A percentile compares a stretch with the other conserved stretches of the same genome.
Conservation (phyloP, 139 green algal genomes). For the Prasinococcaceae sp. region DNA sequence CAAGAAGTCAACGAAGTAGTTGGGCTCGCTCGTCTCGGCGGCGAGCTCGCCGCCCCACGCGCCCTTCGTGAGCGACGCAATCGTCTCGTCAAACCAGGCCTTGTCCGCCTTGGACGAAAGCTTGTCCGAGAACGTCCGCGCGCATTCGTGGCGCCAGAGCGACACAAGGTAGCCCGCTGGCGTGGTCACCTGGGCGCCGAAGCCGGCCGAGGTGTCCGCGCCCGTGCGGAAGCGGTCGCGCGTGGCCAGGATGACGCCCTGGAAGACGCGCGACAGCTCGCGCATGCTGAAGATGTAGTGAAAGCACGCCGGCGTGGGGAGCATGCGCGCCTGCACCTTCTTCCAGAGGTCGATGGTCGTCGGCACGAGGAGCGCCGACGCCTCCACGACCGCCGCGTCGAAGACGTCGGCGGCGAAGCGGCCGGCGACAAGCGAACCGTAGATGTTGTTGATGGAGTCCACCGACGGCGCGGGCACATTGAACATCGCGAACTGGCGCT, state of each 20-base stretch:
- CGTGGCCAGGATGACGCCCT: constrained; percentile 70
- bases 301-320: constrained; percentile 87
- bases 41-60: constrained; percentile 44
- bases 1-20: constrained; percentile 89
- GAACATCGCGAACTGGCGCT: constrained; percentile 85
- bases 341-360: constrained; percentile 71
- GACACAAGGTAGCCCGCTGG: constrained; percentile 70
- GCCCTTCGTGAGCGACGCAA: constrained; percentile 49
- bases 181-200: constrained; percentile 51
- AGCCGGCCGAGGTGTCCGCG: constrained; percentile 16
- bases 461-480: constrained; percentile 65
- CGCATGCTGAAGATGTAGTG: constrained; percentile 95
- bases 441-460: constrained; percentile 79
- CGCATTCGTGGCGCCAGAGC: constrained; percentile 85
- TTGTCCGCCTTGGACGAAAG: constrained; percentile 72
- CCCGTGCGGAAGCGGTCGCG: constrained; percentile 31
- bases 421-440: constrained; percentile 61
- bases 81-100: constrained; percentile 50
- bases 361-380: constrained; percentile 53
- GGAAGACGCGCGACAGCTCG: constrained; percentile 80
- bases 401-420: constrained; percentile 33
- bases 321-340: constrained; percentile 59
- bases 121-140: constrained; percentile 82
- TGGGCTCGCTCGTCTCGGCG: constrained; percentile 55
- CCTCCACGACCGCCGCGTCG: constrained; percentile 34